phyloP scores from a whole-genome alignment of 1,284 basidiomycete species.

The Salmacisia buchloeana region DNA sequence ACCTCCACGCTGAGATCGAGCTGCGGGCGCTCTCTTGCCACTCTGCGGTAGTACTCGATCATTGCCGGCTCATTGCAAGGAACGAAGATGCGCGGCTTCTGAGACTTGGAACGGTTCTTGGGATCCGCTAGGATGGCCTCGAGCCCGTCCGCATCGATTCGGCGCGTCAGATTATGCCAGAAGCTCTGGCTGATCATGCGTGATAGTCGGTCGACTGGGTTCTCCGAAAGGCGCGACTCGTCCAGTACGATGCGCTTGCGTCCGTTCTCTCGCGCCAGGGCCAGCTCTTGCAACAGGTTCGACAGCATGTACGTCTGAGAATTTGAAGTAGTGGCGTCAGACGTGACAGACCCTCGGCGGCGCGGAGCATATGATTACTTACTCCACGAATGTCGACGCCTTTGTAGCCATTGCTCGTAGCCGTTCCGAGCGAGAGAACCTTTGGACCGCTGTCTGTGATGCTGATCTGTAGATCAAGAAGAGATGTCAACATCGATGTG shows the following conservation, averaged over 20 bases:
- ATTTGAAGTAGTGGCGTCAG: not conserved
- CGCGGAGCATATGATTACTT: slow-evolving; percentile 46
- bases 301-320: slow-evolving; percentile 73
- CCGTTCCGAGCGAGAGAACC: slow-evolving; percentile 88
- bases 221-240: slow-evolving; percentile 89
- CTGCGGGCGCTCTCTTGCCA: slow-evolving; percentile 56
- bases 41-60: slow-evolving; percentile 76
- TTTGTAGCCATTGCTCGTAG: slow-evolving; percentile 90
- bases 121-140: slow-evolving; percentile 95
- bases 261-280: slow-evolving; percentile 89
- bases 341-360: not conserved
- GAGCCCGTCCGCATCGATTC: slow-evolving; percentile 92
- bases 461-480: slow-evolving; percentile 66
- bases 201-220: slow-evolving; percentile 90
- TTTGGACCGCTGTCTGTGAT: slow-evolving; percentile 96
- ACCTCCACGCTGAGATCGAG: slow-evolving; percentile 85
- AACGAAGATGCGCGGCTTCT: slow-evolving; percentile 78
- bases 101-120: slow-evolving; percentile 59
- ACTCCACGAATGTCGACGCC: slow-evolving; percentile 70
- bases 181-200: slow-evolving; percentile 98
- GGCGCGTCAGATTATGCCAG: slow-evolving; percentile 92
- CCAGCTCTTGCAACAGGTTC: slow-evolving; percentile 96
- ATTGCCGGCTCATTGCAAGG: slow-evolving; percentile 86
- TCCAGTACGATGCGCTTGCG: slow-evolving; percentile 95
- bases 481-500: not conserved